Evolutionary conservation across 345 rosid genomes (phyloP).

Genomic region (Salix koriyanagi): DNA sequence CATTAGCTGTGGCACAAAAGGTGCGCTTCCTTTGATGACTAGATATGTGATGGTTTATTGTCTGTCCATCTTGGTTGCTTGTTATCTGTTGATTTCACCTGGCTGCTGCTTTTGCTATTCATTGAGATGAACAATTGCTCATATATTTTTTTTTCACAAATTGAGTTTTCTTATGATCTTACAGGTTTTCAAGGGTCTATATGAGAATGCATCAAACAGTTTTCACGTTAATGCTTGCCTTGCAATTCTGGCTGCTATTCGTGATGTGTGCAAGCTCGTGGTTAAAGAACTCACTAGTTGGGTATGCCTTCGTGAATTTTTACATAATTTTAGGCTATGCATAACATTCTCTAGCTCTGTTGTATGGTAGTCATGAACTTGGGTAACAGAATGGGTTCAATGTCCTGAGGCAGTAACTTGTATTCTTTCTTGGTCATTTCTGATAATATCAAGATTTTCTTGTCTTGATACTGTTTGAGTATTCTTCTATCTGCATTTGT

Average conservation of each 20-base stretch:
- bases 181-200: slow-evolving; percentile 85
- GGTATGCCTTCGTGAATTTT: slow-evolving; percentile 48
- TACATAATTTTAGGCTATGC: not conserved
- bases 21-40: slow-evolving; percentile 21
- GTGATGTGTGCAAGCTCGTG: slow-evolving; percentile 92
- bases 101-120: not conserved
- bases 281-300: slow-evolving; percentile 95
- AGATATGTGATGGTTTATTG: not conserved
- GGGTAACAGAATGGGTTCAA: not conserved
- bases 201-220: slow-evolving; percentile 74
- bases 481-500: not conserved
- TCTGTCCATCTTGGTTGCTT: not conserved
- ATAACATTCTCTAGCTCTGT: not conserved
- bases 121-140: not conserved
- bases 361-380: not conserved
- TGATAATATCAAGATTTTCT: not conserved
- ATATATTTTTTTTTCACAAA: not conserved
- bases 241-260: slow-evolving; percentile 78
- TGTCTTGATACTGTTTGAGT: not conserved
- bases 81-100: not conserved
- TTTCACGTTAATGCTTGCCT: slow-evolving; percentile 74
- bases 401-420: not conserved
- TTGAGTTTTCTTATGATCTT: not conserved
- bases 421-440: not conserved
- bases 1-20: slow-evolving; percentile 95